Conservation (phyloP, 2,329 filamentous ascomycete species). For the Xenosphaeropsis pyriputrescens region DNA sequence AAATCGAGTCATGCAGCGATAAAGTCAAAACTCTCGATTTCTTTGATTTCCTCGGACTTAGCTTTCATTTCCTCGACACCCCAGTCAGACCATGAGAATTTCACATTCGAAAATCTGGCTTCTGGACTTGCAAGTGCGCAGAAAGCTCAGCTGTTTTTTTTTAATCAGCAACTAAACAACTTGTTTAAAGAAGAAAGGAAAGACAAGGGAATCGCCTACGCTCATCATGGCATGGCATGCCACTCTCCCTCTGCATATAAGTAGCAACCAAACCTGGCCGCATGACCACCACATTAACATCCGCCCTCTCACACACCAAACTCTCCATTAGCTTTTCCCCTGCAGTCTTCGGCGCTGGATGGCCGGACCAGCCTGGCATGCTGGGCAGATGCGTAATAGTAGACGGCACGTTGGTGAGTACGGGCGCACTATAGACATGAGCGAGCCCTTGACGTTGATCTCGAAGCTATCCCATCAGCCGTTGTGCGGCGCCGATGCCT, state of each 20-base stretch:
- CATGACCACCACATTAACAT: not conserved
- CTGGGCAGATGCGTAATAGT: not conserved
- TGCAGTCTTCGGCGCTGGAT: not conserved
- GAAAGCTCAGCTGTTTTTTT: not conserved
- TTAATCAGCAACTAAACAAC: too few species aligned
- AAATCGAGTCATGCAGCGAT: too few species aligned
- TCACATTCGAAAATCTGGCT: slow-evolving; percentile 26
- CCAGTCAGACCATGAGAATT: slow-evolving; percentile 32
- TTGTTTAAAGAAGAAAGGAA: too few species aligned
- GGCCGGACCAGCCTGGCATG: not conserved
- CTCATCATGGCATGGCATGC: not conserved
- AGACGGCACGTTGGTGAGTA: not conserved
- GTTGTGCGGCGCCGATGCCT: slow-evolving; percentile 7
- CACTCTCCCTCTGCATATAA: not conserved
- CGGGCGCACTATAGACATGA: not conserved
- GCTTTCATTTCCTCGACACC: slow-evolving; percentile 31
- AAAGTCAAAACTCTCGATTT: too few species aligned
- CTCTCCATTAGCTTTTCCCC: not conserved
- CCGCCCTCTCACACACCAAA: not conserved
- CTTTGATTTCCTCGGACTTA: too few species aligned
- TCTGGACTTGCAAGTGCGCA: slow-evolving; percentile 8
- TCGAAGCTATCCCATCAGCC: not conserved
- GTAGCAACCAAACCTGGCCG: not conserved
- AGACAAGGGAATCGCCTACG: not conserved
- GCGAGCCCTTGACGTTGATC: not conserved